Evolutionary conservation across 1,284 basidiomycete species (phyloP).

Genomic region (Peniophora sp.): DNA sequence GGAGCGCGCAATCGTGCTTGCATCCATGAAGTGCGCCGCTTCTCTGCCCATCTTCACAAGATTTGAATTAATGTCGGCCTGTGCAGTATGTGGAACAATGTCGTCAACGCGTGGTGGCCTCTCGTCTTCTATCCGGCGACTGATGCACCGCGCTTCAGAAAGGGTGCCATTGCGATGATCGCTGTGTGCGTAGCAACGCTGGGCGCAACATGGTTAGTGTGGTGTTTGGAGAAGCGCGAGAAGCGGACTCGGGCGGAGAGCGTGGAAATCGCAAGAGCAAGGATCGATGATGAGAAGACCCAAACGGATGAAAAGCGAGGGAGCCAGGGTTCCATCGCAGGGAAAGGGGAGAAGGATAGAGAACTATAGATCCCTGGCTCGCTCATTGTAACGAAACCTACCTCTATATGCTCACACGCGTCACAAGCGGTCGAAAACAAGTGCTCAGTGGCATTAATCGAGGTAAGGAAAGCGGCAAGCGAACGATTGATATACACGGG

Average conservation of each 20-base stretch:
- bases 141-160: constrained; percentile 54
- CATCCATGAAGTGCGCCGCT: constrained; percentile 54
- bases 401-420: no score
- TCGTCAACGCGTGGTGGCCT: constrained; percentile 64
- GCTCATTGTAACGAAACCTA: no score
- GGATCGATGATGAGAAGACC: constrained; percentile 1
- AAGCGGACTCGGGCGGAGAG: constrained; percentile 12
- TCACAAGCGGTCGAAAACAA: no score
- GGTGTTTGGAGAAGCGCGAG: constrained; percentile 46
- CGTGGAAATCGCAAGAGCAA: background rate
- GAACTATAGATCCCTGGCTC: no score
- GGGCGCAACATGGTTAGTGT: constrained; percentile 45
- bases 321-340: background rate
- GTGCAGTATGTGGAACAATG: constrained; percentile 64
- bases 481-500: no score
- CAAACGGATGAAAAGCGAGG: constrained; percentile 7
- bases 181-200: constrained; percentile 49
- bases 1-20: constrained; percentile 58
- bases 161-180: constrained; percentile 63
- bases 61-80: constrained; percentile 57
- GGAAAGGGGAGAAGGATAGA: no score
- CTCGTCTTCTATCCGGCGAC: constrained; percentile 61
- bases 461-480: no score
- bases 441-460: no score
- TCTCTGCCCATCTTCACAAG: constrained; percentile 22